Evolutionary conservation across 2,329 filamentous ascomycete genomes (phyloP).

Genomic region (Metarhizium brunneum): DNA sequence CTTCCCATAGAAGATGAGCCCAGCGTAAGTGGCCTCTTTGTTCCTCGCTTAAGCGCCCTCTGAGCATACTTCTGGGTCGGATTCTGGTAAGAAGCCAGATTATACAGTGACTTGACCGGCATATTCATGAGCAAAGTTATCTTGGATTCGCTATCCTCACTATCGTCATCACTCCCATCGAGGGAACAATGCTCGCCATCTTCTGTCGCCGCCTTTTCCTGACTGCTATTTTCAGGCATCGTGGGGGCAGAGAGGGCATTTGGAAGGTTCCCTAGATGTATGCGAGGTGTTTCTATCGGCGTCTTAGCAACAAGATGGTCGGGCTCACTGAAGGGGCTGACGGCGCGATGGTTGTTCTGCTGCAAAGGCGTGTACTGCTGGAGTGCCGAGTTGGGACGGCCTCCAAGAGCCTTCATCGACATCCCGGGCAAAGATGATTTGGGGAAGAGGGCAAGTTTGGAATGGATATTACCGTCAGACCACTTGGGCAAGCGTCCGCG

Average conservation of each 20-base stretch:
- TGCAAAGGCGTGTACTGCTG: conserved; percentile 42
- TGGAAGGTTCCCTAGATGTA: conserved; percentile 18
- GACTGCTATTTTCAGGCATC: conserved; percentile 3
- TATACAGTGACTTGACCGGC: conserved; percentile 39
- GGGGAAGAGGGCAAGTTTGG: conserved; percentile 26
- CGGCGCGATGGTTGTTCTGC: conserved; percentile 43
- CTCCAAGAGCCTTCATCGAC: conserved; percentile 17
- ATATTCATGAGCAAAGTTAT: conserved; percentile 24
- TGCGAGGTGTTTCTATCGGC: conserved; percentile 15
- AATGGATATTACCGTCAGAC: conserved; percentile 17
- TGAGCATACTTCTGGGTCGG: conserved; percentile 43
- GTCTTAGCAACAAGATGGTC: conserved; percentile 17
- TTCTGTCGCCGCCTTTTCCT: conserved; percentile 9
- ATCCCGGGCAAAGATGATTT: conserved; percentile 26
- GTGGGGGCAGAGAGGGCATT: conserved; percentile 10
- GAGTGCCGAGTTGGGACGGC: conserved; percentile 11
- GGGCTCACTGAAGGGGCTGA: conserved; percentile 27
- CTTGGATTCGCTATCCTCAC: conserved; percentile 18
- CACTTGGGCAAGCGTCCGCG: conserved; percentile 38
- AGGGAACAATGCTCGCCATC: conserved; percentile 10
- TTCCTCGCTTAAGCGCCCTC: conserved; percentile 29
- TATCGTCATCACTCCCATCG: conserved; percentile 14
- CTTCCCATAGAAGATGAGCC: conserved; percentile 1
- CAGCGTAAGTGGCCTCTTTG: conserved; percentile 12
- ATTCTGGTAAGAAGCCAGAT: conserved; percentile 46